Percentiles rank a stretch among this genome's conserved stretches.
These are phyloP conservation scores for Leptographium procerum DNA, from an alignment of 2,329 filamentous ascomycete genomes.

Conservation along the genomic window DNA sequence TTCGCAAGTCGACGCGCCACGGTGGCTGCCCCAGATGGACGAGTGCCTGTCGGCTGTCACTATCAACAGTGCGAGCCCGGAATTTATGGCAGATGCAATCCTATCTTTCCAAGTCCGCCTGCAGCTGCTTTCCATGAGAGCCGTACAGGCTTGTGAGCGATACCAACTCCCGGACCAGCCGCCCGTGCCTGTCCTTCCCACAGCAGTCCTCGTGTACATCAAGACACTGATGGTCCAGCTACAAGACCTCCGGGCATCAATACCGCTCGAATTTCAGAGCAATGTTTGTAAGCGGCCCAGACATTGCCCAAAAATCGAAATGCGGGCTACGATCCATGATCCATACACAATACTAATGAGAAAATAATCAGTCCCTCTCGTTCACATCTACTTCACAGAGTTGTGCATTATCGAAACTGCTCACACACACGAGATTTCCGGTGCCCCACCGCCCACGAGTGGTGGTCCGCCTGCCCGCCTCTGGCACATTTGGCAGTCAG, in stretches of 20 bases:
- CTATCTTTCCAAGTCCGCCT: slow-evolving; percentile 25
- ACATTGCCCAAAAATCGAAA: too few species aligned
- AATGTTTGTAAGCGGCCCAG: slow-evolving; percentile 8
- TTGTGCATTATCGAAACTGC: background rate
- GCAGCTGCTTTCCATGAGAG: slow-evolving; percentile 21
- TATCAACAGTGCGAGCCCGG: slow-evolving; percentile 9
- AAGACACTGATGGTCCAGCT: slow-evolving; percentile 20
- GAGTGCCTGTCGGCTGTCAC: slow-evolving; percentile 20
- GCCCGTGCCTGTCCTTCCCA: slow-evolving; percentile 3
- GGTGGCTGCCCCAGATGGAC: slow-evolving; percentile 28
- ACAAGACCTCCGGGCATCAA: slow-evolving; percentile 18
- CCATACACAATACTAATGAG: background rate
- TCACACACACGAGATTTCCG: background rate
- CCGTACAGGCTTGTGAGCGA: slow-evolving; percentile 11
- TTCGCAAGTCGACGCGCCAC: slow-evolving; percentile 21
- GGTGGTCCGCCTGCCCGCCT: background rate
- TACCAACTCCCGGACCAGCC: slow-evolving; percentile 18
- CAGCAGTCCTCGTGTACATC: slow-evolving; percentile 17
- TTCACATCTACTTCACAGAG: background rate
- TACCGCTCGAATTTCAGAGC: slow-evolving; percentile 14
- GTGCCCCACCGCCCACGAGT: background rate
- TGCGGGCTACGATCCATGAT: too few species aligned
- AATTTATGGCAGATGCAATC: slow-evolving; percentile 17
- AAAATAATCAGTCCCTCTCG: background rate
- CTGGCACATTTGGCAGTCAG: background rate